Base-by-base conservation (phyloP, 2,329 filamentous ascomycete species). In the Fusarium equiseti region DNA sequence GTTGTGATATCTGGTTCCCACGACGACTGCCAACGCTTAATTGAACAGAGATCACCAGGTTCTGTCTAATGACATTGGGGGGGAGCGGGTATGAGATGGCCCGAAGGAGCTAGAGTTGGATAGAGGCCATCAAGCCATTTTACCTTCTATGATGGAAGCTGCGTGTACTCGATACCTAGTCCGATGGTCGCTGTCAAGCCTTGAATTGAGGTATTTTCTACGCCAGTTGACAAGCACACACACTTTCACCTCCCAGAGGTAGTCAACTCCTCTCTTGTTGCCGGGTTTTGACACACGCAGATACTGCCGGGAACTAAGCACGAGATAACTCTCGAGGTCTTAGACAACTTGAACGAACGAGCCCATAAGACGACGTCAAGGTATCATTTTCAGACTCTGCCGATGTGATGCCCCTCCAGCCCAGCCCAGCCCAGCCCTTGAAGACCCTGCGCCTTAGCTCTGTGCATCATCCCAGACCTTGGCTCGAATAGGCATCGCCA, bases 401-500 rank as follows among this genome's bases (percentile, higher is more conserved):
- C 24, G 43, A 57, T 65, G 58, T 22, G 43, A 57, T 65, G 58
- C 48, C 68, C 68, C 62, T 59, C 55, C 54, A 55, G 35, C 35
- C 35, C 35, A 4, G 35, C 35, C 35, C 35, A 4, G 20, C 20
- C 20, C 20, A 20, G 35, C 60, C 62, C 59, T 59, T 35, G 44
- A 58, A 52, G 63, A 66, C 66, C 72, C 65, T 72, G 62, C 53
- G 40, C 66, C 55, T 76, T 75, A 70, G 71, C 67, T 70, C 65
- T 66, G 70, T 75, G 70, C 71, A 73, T 72, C 59, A 71, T 72
- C 50, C 66, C 57, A 69, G 63, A 31, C 46, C 69, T 70, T 71
- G 63, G 57, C 74, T 71, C 53, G 45, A 76, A 76, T 52, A 56
- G 74, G 74, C 51, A 76, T 76, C 73, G 74, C 53, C 62, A 68